Conservation (phyloP, 176 grass and related monocot species). For the Areca catechu region DNA sequence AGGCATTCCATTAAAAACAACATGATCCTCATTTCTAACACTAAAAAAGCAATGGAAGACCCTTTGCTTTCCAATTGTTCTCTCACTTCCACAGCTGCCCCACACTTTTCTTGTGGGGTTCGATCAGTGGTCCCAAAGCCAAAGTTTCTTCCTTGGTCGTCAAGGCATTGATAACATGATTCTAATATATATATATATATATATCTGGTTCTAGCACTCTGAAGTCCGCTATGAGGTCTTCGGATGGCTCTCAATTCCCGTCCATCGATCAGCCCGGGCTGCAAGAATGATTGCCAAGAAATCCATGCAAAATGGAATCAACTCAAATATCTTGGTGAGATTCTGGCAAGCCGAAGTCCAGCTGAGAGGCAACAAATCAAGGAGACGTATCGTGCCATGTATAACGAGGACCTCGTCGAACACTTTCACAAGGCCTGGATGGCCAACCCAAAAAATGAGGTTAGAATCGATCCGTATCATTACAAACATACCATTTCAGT, state of each 20-base stretch:
- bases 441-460: constrained; percentile 43
- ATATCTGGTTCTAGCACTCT: not conserved
- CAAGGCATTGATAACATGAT: not conserved
- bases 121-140: not conserved
- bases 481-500: not conserved
- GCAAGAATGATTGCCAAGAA: constrained; percentile 48
- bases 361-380: constrained; percentile 59
- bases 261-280: not conserved
- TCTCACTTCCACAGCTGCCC: not conserved
- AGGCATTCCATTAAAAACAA: constrained; percentile 2
- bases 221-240: not conserved
- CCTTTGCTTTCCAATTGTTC: not conserved
- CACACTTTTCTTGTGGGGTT: not conserved
- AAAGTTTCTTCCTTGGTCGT: constrained; percentile 9
- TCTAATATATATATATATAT: not conserved
- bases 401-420: constrained; percentile 48
- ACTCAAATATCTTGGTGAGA: constrained; percentile 28
- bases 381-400: constrained; percentile 46
- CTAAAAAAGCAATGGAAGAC: not conserved
- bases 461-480: constrained; percentile 4
- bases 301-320: constrained; percentile 47
- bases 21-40: not conserved
- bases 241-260: constrained; percentile 1
- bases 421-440: constrained; percentile 17
- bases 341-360: constrained; percentile 38